A percentile compares a stretch with the other conserved stretches of the same genome.
These are phyloP conservation scores for Dioscorea zingiberensis DNA, from an alignment of 106 monocot species.

Conservation along the genomic window DNA sequence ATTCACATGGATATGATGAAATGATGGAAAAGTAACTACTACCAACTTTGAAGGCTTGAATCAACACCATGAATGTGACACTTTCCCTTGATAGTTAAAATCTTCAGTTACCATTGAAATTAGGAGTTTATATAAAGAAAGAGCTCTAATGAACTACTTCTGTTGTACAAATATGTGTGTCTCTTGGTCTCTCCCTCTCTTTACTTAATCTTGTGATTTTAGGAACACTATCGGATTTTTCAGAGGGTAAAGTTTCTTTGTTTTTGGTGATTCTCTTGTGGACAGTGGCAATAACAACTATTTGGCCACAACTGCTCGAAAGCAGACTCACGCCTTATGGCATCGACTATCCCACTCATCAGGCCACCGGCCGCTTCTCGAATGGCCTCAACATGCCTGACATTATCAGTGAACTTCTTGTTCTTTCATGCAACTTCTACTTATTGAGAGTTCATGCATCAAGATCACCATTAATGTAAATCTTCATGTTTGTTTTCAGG, in stretches of 20 bases:
- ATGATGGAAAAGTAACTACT: no score
- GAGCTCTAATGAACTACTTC: no score
- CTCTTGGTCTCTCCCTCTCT: constrained; percentile 5
- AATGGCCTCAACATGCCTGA: constrained; percentile 86
- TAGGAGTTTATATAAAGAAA: no score
- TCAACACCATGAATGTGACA: no score
- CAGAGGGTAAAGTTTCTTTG: constrained; percentile 57
- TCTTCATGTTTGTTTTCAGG: constrained; percentile 25
- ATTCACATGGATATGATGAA: no score
- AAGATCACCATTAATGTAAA: background rate
- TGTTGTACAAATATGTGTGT: constrained; percentile 6
- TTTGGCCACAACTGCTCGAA: constrained; percentile 60
- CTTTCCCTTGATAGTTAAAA: no score
- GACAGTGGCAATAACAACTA: constrained; percentile 95
- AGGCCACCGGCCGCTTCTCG: constrained; percentile 72
- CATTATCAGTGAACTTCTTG: constrained; percentile 50
- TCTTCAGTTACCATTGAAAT: no score
- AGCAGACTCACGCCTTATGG: constrained; percentile 83
- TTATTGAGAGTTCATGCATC: no score
- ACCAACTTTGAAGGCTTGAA: no score
- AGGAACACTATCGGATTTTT: background rate
- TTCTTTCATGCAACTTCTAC: background rate
- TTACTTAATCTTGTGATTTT: constrained; percentile 10
- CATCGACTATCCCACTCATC: constrained; percentile 62
- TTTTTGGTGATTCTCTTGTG: constrained; percentile 86